Evolutionary conservation across 192 early-diverging fungal species (phyloP), one percentile per base, ranked within the genome.

Genomic region (Spinellus fusiger): DNA sequence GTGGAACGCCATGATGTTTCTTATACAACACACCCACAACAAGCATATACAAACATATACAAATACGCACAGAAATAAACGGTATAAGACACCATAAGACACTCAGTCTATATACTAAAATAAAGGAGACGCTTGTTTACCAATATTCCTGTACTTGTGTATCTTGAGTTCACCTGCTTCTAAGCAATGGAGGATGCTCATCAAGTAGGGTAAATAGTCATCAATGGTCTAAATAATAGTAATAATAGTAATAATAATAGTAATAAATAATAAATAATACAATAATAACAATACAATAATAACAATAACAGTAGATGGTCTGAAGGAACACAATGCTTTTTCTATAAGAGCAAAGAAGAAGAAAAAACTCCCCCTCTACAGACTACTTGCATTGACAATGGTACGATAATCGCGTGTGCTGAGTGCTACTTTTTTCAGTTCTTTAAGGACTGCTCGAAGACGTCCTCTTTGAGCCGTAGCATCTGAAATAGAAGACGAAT

Each of bases 1-100:
- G 80, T 75, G 5, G 77, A 84, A 4, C 79, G 75, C 82, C 82
- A 84, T 65, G 76, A 77, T n/a, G 78, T 78, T 59, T 78, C 80
- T 82, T 32, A 10, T n/a, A n/a, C n/a, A n/a, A n/a, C n/a, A n/a
- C n/a, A n/a, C n/a, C n/a, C n/a, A n/a, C n/a, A n/a, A n/a, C n/a
- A n/a, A n/a, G n/a, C n/a, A n/a, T n/a, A n/a, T n/a, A n/a, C n/a
- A n/a, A n/a, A n/a, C n/a, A n/a, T n/a, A n/a, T n/a, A n/a, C n/a
- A n/a, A n/a, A n/a, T n/a, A n/a, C n/a, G n/a, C n/a, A n/a, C n/a
- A n/a, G n/a, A n/a, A n/a, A n/a, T n/a, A 22, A 16, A 23, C 3
- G 26, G 25, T 6, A 18, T 4, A 6, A 2, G 15, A 35, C 32
- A 58, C 6, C 28, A 15, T 58, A 22, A 1, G 1, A 23, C 26